Evolutionary conservation across 495 filamentous ascomycete genomes (phyloP).

Genomic region (Aspergillus baeticus): DNA sequence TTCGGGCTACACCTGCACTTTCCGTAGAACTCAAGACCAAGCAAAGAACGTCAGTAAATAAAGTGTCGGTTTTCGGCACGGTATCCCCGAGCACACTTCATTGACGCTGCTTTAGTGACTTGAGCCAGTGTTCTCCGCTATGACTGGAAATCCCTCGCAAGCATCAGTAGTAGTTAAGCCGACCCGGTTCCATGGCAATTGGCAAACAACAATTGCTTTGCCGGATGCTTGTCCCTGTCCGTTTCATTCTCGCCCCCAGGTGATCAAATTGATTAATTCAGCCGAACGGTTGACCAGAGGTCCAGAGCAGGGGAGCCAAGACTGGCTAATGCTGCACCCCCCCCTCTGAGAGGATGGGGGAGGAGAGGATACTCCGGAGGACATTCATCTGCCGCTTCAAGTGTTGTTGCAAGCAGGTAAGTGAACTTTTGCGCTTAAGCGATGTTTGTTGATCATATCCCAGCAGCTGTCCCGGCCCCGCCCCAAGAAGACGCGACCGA

Average conservation of each 20-base stretch:
- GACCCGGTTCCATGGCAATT: neutral
- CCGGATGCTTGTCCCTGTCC: neutral
- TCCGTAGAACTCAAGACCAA: neutral
- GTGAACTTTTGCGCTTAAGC: neutral
- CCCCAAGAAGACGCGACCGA: slow-evolving; percentile 1
- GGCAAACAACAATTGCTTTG: neutral
- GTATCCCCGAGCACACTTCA: neutral
- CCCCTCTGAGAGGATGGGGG: neutral
- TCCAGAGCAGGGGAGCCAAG: neutral
- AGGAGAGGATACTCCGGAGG: neutral
- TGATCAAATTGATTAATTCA: slow-evolving; percentile 1
- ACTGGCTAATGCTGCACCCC: neutral
- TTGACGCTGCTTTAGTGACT: neutral
- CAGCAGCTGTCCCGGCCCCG: neutral
- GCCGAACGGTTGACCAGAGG: slow-evolving; percentile 5
- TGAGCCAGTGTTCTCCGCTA: neutral
- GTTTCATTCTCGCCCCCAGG: neutral
- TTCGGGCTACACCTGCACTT: no score
- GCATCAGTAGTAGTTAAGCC: neutral
- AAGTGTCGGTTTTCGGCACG: neutral
- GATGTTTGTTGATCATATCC: slow-evolving; percentile 5
- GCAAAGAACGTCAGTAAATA: neutral
- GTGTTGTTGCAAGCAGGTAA: neutral
- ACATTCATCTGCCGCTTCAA: neutral
- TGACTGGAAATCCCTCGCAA: neutral